Evolutionary conservation across 1,139 yeast genomes (phyloP), one percentile per base, ranked within the genome.

Genomic region (Geotrichum klebahnii): DNA sequence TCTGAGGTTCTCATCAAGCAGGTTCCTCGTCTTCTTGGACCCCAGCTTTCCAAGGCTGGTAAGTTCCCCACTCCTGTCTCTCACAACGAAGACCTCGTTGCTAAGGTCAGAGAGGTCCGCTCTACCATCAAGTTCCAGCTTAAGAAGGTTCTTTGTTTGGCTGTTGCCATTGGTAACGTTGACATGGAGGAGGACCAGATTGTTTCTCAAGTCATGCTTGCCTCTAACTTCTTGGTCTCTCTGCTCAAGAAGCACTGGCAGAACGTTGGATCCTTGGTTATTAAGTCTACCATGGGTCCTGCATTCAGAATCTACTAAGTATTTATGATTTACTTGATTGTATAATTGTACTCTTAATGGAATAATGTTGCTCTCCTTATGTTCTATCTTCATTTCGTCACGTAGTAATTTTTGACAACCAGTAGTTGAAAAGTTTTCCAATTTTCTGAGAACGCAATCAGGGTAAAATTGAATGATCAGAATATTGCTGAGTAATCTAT

Each of bases 21-120:
- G 81, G 96, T 94, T 74, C 99, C 99, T 78, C 94, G 99, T 84
- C 84, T 94, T 74, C 84, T 94, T 74, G 99, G 99, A 80, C 99
- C 99, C 76, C 97, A 94, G 78, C 90, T 94, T 75, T 94, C 98
- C 67, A 94, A 94, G 88, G 98, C 97, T 74, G 98, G 98, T 86
- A 94, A 94, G 90, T 94, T 94, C 96, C 99, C 99, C 77, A 90
- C 98, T 75, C 98, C 99, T 78, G 97, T 94, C 69, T 92, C 98
- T 62, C 98, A 92, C 86, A 81, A 87, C 76, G 99, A 94, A 75
- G 98, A 94, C 77, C 84, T 94, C 74, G 86, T 87, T 84, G 73
- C 81, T 66, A 92, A 92, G 88, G 94, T 94, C 70, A 83, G 80
- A 68, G 99, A 94, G 73, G 98, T 92, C 70, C 90, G 86, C 81